Evolutionary conservation across 2,329 filamentous ascomycete species (phyloP).

Genomic region (Cladosporium cucumerinum): DNA sequence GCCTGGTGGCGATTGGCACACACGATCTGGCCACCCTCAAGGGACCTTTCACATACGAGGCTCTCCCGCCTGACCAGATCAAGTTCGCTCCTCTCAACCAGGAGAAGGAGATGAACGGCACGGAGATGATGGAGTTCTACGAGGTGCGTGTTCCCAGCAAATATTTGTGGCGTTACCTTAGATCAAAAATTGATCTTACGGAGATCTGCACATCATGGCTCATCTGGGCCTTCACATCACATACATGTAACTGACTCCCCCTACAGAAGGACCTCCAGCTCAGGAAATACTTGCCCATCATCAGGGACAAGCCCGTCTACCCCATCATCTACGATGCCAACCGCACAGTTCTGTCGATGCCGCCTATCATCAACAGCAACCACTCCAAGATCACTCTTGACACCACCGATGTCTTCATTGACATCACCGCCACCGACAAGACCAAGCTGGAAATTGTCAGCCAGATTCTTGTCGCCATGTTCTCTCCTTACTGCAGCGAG

Average conservation of each 20-base stretch:
- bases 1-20: constrained; percentile 93
- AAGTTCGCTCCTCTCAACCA: constrained; percentile 90
- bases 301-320: constrained; percentile 88
- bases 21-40: constrained; percentile 92
- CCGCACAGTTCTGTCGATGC: constrained; percentile 82
- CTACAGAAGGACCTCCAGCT: constrained; percentile 81
- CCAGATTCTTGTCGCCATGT: constrained; percentile 96
- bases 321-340: constrained; percentile 93
- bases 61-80: constrained; percentile 85
- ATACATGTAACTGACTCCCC: constrained; percentile 18
- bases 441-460: constrained; percentile 96
- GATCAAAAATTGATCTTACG: not conserved
- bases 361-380: constrained; percentile 95
- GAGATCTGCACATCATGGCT: not conserved
- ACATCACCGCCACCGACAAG: constrained; percentile 91
- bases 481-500: constrained; percentile 84
- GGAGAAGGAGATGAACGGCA: constrained; percentile 78
- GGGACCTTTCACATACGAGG: constrained; percentile 96
- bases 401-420: constrained; percentile 93
- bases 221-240: not conserved
- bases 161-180: constrained; percentile 15
- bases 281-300: constrained; percentile 87
- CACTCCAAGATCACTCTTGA: constrained; percentile 92
- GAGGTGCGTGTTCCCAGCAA: constrained; percentile 50
- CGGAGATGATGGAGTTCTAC: constrained; percentile 91